Evolutionary conservation across 495 filamentous ascomycete species (phyloP).

Genomic region (Ascodesmis nigricans): DNA sequence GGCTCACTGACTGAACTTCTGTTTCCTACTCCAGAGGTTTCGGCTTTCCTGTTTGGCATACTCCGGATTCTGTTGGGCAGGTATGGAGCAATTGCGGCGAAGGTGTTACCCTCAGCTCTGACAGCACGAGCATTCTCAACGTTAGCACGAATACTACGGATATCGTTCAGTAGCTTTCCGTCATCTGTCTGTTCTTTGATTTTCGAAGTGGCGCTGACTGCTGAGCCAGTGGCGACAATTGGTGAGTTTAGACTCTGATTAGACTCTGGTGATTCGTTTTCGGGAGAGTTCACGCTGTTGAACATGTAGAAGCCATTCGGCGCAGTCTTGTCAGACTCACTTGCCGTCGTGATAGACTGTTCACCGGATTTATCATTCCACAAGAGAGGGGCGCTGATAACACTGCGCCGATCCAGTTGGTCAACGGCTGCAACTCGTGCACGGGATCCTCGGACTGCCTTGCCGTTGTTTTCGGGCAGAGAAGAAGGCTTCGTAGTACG

Average conservation of each 20-base stretch:
- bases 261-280: no score
- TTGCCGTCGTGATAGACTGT: not conserved
- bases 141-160: constrained; percentile 18
- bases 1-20: not conserved
- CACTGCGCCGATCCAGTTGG: constrained; percentile 14
- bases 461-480: constrained; percentile 9
- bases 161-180: constrained; percentile 19
- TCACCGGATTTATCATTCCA: constrained; percentile 18
- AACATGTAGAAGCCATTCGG: no score
- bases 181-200: constrained; percentile 13
- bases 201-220: no score
- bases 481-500: constrained; percentile 12
- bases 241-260: no score
- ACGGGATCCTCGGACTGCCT: constrained; percentile 5
- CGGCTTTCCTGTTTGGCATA: not conserved
- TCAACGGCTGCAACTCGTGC: constrained; percentile 9
- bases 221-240: no score
- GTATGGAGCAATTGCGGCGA: constrained; percentile 17
- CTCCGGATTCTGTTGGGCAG: constrained; percentile 13
- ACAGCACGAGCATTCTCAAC: constrained; percentile 8
- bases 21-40: not conserved
- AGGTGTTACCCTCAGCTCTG: constrained; percentile 10
- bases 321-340: not conserved
- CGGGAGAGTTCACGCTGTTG: no score
- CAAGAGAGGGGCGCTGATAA: constrained; percentile 14